Base-by-base conservation (phyloP, 2,329 filamentous ascomycete genomes). In the Harringtonia aguacate region DNA sequence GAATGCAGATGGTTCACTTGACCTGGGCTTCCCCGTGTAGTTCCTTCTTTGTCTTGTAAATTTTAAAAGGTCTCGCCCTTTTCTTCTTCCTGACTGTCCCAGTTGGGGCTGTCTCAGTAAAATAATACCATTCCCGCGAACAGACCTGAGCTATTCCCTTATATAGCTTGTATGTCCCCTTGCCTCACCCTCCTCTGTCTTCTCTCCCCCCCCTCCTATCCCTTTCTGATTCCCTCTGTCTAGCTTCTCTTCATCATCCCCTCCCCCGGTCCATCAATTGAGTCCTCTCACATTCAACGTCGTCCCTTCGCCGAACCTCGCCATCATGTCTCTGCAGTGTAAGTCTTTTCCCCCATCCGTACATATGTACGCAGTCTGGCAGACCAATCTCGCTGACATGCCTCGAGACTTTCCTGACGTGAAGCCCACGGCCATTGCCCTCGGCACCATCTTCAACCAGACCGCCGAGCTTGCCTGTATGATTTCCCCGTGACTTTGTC, bases 401-500 rank as follows among this genome's bases (percentile, higher is more conserved):
- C 21, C 8, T n/a, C n/a, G 47, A 77, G 73, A 78, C 60, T 70
- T 79, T 29, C 75, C 75, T 52, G 63, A 89, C 55, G 92, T 98
- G 61, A 97, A 95, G 83, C 92, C 92, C 56, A 95, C 89, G 61
- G 90, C 92, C 59, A 95, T 98, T 61, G 92, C 90, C 60, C 79
- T 97, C 60, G 92, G 92, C 69, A 92, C 89, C 51, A 70, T 88
- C 66, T 98, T 95, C 81, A 95, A 85, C 76, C 90, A 98, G 70
- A 81, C 82, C 58, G 75, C 87, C 58, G 92, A 92, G 60, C 81
- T 92, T 52, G 89, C 86, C 51, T 56, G 63, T 65, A 57, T 43
- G 61, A 55, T 31, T 28, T 28, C 13, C 12, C 12, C 21, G 12
- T 14, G 17, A n/a, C 30, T 18, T 20, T 14, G 14, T 36, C 14